Conservation (phyloP, 2,329 filamentous ascomycete species). For the Teratosphaeria nubilosa region DNA sequence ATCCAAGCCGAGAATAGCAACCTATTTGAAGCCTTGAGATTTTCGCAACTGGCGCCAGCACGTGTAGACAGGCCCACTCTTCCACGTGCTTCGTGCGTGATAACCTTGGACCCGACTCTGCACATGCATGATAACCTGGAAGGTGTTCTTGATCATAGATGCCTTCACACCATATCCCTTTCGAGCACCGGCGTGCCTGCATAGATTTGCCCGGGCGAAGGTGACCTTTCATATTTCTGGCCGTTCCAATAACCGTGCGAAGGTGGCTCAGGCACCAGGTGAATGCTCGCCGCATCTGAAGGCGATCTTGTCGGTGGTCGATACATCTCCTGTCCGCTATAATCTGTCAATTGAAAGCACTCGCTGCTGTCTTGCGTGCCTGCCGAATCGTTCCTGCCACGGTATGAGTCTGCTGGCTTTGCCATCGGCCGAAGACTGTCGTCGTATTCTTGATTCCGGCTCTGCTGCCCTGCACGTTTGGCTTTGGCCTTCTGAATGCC, state of each 20-base stretch:
- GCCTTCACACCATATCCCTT: background rate
- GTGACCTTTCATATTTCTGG: background rate
- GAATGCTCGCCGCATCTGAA: background rate
- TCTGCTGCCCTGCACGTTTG: background rate
- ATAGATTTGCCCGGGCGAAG: background rate
- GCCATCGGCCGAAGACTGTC: background rate
- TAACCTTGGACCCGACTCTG: background rate
- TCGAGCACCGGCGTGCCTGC: background rate
- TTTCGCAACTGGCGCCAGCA: no score
- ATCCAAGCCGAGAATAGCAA: no score
- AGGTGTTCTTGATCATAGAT: background rate
- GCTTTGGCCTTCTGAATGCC: background rate
- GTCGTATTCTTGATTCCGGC: background rate
- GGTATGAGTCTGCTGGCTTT: background rate
- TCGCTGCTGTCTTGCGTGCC: background rate
- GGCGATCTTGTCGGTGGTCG: background rate
- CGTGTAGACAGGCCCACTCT: background rate
- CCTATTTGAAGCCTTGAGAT: no score
- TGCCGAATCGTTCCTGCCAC: background rate
- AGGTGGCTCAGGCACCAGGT: background rate
- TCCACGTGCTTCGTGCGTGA: background rate
- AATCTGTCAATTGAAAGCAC: background rate
- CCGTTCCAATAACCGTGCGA: background rate
- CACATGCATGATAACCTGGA: background rate
- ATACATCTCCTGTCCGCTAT: background rate